Base-by-base conservation (phyloP, 192 early-diverging fungal genomes). In the Diversispora epigaea region DNA sequence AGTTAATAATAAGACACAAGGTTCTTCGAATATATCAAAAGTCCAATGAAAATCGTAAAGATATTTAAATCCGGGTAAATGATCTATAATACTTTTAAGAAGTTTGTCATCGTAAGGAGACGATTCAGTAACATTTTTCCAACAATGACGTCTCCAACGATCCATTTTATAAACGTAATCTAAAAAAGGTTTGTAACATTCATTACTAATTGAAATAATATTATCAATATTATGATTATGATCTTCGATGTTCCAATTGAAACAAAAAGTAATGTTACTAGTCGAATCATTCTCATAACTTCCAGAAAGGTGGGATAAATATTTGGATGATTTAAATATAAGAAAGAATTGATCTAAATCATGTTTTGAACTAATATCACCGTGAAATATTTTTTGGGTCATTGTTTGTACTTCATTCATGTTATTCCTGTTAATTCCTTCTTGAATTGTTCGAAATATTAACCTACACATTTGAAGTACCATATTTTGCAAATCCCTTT, bases 41-140 rank as follows among this genome's bases (percentile, higher is more conserved):
- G 44, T 66, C 64, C 64, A 66, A 66, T 66, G 64, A 22, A 66
- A 66, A 22, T 66, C 64, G 19, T 66, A 66, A 12, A 66, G 21
- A 66, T 66, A 66, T 66, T 66, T 66, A 22, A 66, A 66, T 25
- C 43, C 64, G 7, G 44, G 43, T 3, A 66, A 4, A 66, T 7
- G 47, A 22, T 45, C 9, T 14, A 40, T 6, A 22, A 66, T 47
- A 10, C 11, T 21, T 7, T 14, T n/a, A 46, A 66, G 47, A 10
- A 66, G 11, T 6, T 22, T n/a, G 8, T 22, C 56, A 58, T 6
- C 15, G 4, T 19, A 2, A 21, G 56, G 17, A 0, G 12, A 11
- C 9, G 64, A 21, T 21, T 21, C 47, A 1, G 64, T 19, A 21
- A 45, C n/a, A 32, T 10, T 21, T 47, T 46, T 47, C 45, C 41